Percentiles rank a stretch among this genome's conserved stretches.
Evolutionary conservation across 2,329 filamentous ascomycete genomes (phyloP).

Genomic region (Ustilaginoidea virens): DNA sequence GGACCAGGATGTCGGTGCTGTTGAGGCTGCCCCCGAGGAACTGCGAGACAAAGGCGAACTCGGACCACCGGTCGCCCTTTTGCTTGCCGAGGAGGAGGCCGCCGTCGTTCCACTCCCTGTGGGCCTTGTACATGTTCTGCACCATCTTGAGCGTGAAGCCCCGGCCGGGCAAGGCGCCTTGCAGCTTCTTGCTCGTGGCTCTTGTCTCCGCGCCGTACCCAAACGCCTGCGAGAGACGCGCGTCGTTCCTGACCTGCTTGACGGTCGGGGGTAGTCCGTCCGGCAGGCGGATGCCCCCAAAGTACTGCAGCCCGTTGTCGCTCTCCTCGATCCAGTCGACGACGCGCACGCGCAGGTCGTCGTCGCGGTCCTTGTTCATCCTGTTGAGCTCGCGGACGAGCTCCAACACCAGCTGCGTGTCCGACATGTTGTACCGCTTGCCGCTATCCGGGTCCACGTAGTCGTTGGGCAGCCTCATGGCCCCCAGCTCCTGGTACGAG

Average conservation of each 20-base stretch:
- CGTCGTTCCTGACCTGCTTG: slow-evolving; percentile 29
- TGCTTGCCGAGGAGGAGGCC: slow-evolving; percentile 23
- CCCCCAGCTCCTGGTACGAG: slow-evolving; percentile 52
- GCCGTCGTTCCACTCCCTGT: slow-evolving; percentile 20
- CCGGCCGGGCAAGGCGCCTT: slow-evolving; percentile 17
- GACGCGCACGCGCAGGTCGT: slow-evolving; percentile 37
- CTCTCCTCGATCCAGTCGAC: slow-evolving; percentile 45
- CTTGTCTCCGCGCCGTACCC: slow-evolving; percentile 16
- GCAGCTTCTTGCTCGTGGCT: slow-evolving; percentile 20
- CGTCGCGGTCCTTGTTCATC: slow-evolving; percentile 37
- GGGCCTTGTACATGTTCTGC: slow-evolving; percentile 27
- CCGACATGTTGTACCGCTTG: slow-evolving; percentile 42
- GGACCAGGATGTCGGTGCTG: slow-evolving; percentile 29
- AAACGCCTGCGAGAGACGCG: slow-evolving; percentile 18
- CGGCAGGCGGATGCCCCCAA: slow-evolving; percentile 29
- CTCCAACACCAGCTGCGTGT: slow-evolving; percentile 51
- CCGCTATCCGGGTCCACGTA: slow-evolving; percentile 29
- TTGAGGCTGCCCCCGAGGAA: slow-evolving; percentile 37
- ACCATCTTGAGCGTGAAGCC: slow-evolving; percentile 22
- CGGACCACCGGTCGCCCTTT: slow-evolving; percentile 48
- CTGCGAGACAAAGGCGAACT: slow-evolving; percentile 46
- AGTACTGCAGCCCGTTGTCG: slow-evolving; percentile 36
- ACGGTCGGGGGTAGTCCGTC: slow-evolving; percentile 37
- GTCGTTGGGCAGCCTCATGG: slow-evolving; percentile 46
- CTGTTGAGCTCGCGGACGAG: slow-evolving; percentile 43